Evolutionary conservation across 75 land plant species (phyloP), one percentile per base, ranked within the genome.

Genomic region (Adiantum capillusveneris): DNA sequence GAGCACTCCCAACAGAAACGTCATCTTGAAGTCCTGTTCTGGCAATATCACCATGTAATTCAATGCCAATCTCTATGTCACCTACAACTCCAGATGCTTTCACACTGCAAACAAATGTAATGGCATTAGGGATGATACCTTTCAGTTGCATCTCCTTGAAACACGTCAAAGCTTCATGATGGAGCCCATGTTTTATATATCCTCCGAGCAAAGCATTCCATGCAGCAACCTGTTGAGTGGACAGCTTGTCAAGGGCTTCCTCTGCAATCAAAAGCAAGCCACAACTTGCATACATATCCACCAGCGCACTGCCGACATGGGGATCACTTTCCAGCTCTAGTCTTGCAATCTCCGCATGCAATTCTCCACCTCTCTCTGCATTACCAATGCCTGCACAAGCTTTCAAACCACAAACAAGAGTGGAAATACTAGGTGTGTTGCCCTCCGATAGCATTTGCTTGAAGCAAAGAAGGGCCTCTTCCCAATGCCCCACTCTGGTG

Each of bases 191-290:
- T 64, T 80, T 65, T 12, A 75, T 79, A 78, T 86, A 80, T 22
- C 84, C 86, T 29, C 76, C 66, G 25, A 86, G 77, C 72, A 83
- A 36, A 0, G 90, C 70, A 36, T 82, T 86, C 51, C 77, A 83
- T n/a, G 81, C 74, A 18, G 77, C 65, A 27, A 65, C 58, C 58
- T 86, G 80, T 30, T 43, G 66, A 14, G 72, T 63, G 0, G 16
- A 42, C 72, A 81, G 69, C 28, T 73, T 75, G 27, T 59, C 44
- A 28, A 76, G 76, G 44, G 73, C 65, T 9, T 45, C 17, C 12
- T 41, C 31, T 6, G 70, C 74, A 53, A 28, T 20, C 0, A 63
- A 42, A 53, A 66, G 31, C 14, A 68, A 63, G 24, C 79, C 74
- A 62, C 54, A 77, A 51, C 63, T 77, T 0, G 68, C 41, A 53